Conservation (phyloP, 441 rosid species). For the Adansonia grandidieri region DNA sequence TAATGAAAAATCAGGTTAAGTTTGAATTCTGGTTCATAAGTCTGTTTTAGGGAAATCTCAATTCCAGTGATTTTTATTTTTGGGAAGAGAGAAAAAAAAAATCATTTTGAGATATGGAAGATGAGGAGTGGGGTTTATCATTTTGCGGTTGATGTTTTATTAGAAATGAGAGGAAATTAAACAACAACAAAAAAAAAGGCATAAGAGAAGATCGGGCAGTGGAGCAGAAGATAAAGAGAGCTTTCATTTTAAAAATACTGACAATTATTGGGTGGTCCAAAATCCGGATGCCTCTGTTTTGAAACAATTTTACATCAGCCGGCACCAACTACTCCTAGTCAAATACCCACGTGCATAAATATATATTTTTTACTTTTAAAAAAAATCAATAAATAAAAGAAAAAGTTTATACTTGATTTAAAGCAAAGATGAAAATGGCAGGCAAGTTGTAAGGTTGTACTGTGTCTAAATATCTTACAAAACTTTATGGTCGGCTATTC, state of each 20-base stretch:
- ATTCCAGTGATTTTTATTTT: neutral
- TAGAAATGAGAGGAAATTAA: neutral
- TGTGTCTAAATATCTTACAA: no score
- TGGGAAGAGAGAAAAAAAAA: neutral
- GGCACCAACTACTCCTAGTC: neutral
- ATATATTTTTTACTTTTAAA: neutral
- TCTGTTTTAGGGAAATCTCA: neutral
- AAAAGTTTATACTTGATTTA: no score
- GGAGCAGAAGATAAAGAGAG: neutral
- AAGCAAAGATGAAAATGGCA: neutral
- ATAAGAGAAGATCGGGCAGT: neutral
- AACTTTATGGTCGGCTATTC: neutral
- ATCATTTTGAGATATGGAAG: neutral
- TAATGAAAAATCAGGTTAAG: neutral
- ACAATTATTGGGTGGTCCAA: neutral
- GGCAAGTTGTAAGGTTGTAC: no score
- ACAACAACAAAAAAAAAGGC: neutral
- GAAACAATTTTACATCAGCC: neutral
- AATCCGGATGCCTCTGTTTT: neutral
- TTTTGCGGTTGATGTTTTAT: neutral
- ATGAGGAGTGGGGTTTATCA: neutral
- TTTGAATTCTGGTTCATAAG: neutral
- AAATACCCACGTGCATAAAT: slow-evolving; percentile 21
- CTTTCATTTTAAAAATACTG: neutral
- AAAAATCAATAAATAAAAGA: no score